Base-by-base conservation (phyloP, 495 filamentous ascomycete genomes). In the Aspergillus leporis region DNA sequence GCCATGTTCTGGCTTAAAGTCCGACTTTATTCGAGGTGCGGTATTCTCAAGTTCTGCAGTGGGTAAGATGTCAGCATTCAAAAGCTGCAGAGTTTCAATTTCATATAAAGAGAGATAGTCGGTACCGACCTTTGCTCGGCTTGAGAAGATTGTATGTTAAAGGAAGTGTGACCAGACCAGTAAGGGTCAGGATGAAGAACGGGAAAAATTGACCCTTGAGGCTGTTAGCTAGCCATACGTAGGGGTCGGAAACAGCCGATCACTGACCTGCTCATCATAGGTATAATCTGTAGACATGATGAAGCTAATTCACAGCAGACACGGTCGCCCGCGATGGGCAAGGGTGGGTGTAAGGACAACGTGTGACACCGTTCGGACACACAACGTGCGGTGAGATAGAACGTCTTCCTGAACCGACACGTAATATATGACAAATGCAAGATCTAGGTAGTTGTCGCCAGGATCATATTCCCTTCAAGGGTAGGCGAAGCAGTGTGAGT, bases 261-360 rank as follows among this genome's bases (percentile, higher is more conserved):
- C 16, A 40, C 41, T 76, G 64, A 90, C 89, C 86, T 92, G 83
- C 68, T 96, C 91, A 83, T 98, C 94, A 77, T 98, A 98, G 65
- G 88, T 93, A 81, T 98, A 98, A 73, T 98, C 94, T 64, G 91
- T 91, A 69, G 91, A 93, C 91, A 95, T 96, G 66, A 70, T 85
- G 85, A 73, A 68, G 67, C 60, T 62, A 59, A 46, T 65, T 78
- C 61, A 74, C 64, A 61, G 66, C 66, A 64, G 70, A 74, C 70
- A 75, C 70, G 69, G 69, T 73, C 67, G 64, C 71, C 74, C 75
- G 65, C 59, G 51, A 56, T 52, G 59, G 65, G 65, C 65, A 61
- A 38, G 59, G 57, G 51, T n/a, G 21, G 55, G 57, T 36, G n/a
- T n/a, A n/a, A 36, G 49, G 28, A 55, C 38, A 62, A 53, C 47